Base-by-base conservation (phyloP, 148 eudicot species). In the Rhododendron henanense region DNA sequence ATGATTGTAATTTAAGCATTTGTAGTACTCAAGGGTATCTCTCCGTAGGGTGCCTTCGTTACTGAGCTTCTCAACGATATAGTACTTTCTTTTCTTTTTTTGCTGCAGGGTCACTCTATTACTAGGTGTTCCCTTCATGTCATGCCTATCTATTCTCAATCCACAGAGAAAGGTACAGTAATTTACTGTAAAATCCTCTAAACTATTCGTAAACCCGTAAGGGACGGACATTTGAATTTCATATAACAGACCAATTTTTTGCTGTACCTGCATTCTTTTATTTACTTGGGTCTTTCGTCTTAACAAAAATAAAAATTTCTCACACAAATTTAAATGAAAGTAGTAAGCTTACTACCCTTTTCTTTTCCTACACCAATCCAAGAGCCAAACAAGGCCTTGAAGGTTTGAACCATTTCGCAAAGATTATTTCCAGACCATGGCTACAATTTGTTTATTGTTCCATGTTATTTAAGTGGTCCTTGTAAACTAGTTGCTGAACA, bases 51-150 rank as follows among this genome's bases (percentile, higher is more conserved):
- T 16, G 37, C 50, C 69, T 84, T 53, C 21, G 79, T 67, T 81
- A 0, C 37, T 23, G 23, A 61, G 85, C 35, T 37, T 33, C 53
- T 83, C 33, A 28, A 63, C 3, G 2, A 47, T 25, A 9, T n/a
- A 31, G 31, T 31, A 10, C 28, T 7, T 41, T 5, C 45, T 69
- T 11, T 11, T 25, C 28, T n/a, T 51, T 16, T 67, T 10, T 41
- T 76, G 37, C 37, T 81, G 85, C 87, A 91, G 93, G 91, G 78
- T 90, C 91, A 45, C 87, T 91, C 19, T 91, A 91, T 78, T 91
- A 90, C 87, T 91, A 85, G 50, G 73, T 67, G 4, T 33, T 50
- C 57, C 73, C 44, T 35, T 37, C 13, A 14, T 84, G 13, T 84
- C 85, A 84, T 18, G 79, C 80, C 50, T 73, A 47, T 31, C 50